These are phyloP conservation scores for Komagataella ulmi DNA, from an alignment of 805 yeast species.

Conservation along the genomic window DNA sequence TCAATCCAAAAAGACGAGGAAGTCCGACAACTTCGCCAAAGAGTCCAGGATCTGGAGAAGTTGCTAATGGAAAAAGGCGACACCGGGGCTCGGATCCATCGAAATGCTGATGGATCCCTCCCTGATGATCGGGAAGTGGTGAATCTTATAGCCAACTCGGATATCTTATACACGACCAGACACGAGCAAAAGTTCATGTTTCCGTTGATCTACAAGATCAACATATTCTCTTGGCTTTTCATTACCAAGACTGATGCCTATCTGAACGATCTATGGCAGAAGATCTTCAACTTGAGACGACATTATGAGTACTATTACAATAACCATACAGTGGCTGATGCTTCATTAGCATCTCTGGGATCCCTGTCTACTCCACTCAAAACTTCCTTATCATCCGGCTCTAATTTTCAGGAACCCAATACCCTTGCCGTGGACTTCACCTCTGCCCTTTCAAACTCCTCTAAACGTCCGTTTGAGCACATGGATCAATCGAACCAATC, in stretches of 20 bases:
- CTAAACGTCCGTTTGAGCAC: neutral
- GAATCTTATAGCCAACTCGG: constrained; percentile 19
- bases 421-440: neutral
- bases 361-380: constrained; percentile 3
- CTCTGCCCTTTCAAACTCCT: neutral
- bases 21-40: constrained; percentile 9
- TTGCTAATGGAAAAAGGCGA: constrained; percentile 1
- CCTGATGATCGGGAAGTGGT: constrained; percentile 12
- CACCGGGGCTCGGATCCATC: neutral
- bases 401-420: neutral
- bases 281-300: constrained; percentile 19
- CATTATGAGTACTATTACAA: constrained; percentile 23
- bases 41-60: constrained; percentile 16
- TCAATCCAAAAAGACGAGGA: constrained; percentile 10
- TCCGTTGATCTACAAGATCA: constrained; percentile 22
- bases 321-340: constrained; percentile 17
- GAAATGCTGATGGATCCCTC: neutral
- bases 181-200: constrained; percentile 18
- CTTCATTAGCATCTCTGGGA: constrained; percentile 6
- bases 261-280: constrained; percentile 36
- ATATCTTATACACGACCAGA: constrained; percentile 21
- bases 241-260: constrained; percentile 47
- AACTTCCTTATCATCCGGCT: neutral
- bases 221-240: constrained; percentile 46
- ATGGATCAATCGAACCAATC: neutral